Percentiles rank a stretch among this genome's conserved stretches.
Evolutionary conservation across 31 red algal genomes (phyloP).

Genomic region (Porphyra umbilicalis): DNA sequence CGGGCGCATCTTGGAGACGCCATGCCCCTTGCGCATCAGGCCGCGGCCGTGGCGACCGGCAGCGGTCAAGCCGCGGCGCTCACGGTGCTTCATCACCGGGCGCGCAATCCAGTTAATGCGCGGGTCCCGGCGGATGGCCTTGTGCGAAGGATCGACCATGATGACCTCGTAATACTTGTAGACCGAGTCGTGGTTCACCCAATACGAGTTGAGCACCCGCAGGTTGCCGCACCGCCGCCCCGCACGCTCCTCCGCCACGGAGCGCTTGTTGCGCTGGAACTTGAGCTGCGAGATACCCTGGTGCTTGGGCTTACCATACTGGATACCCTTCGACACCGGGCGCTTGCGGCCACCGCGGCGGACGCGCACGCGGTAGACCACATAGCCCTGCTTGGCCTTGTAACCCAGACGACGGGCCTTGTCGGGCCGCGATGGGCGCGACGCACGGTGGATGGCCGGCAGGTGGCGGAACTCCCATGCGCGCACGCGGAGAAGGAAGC

Average conservation of each 20-base stretch:
- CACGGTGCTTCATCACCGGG: slow-evolving; percentile 94
- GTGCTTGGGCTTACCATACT: slow-evolving; percentile 99
- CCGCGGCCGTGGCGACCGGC: slow-evolving; percentile 86
- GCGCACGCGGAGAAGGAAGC: slow-evolving; percentile 91
- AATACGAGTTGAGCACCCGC: slow-evolving; percentile 98
- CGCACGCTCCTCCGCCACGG: slow-evolving; percentile 91
- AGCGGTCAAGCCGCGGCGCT: slow-evolving; percentile 80
- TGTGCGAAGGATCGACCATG: slow-evolving; percentile 89
- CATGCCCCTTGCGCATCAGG: slow-evolving; percentile 71
- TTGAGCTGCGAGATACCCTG: slow-evolving; percentile 99
- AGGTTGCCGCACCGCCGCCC: slow-evolving; percentile 94
- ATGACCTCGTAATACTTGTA: slow-evolving; percentile 99
- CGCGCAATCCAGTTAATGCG: slow-evolving; percentile 80
- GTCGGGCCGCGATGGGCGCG: slow-evolving; percentile 84
- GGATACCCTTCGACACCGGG: slow-evolving; percentile 94
- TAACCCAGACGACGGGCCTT: slow-evolving; percentile 95
- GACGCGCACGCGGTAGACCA: slow-evolving; percentile 91
- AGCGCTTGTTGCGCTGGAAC: slow-evolving; percentile 94
- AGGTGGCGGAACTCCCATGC: slow-evolving; percentile 99
- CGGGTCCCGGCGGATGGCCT: slow-evolving; percentile 84
- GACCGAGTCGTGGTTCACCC: slow-evolving; percentile 91
- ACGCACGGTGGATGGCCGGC: slow-evolving; percentile 71
- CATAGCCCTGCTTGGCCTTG: slow-evolving; percentile 92
- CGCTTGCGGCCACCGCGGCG: slow-evolving; percentile 98
- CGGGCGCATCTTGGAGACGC: slow-evolving; percentile 65